Base-by-base conservation (phyloP, 495 filamentous ascomycete species). In the Neurospora sp. region DNA sequence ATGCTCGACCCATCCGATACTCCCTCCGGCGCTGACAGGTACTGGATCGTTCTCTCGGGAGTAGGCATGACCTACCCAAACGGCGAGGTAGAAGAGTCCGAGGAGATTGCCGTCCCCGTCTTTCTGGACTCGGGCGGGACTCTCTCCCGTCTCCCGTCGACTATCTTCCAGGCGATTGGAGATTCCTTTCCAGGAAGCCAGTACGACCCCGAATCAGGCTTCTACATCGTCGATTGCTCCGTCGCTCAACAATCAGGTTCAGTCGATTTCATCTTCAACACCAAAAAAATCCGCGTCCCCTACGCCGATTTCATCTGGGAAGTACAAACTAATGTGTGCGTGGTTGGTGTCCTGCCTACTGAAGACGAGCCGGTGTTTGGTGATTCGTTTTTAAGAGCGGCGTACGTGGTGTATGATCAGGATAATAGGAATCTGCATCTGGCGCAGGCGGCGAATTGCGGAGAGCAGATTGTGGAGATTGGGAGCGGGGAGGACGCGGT, bases 291-390 rank as follows among this genome's bases (percentile, higher is more conserved):
- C 74, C 81, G 84, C 13, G 90, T 94, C 2, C 81, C 85, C 5
- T 83, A 90, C 74, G 83, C 83, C 74, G 91, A 94, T 76, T 84
- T 94, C 71, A 85, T 93, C 76, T 84, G 79, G 79, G 40, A 78
- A 3, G 48, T 73, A 1, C 40, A 69, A 5, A 39, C 89, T 37
- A 83, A 73, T 5, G 43, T 42, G 28, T 81, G 80, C 73, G 73
- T 80, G 8, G 72, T 82, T 10, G 80, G 80, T 5, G 76, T 79
- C 3, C 70, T 74, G 10, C 69, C 74, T 2, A 69, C 73, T 1
- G 77, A 79, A 36, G 72, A 71, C 3, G 79, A 80, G 72, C 75
- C 76, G 13, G 75, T 81, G 10, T 74, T 81, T 5, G 79, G 79
- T 6, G 80, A 81, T 74, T 75, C 75, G 8, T 81, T 82, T 72